Evolutionary conservation across 176 grass and related monocot genomes (phyloP).

Genomic region (Oryza brachyantha): DNA sequence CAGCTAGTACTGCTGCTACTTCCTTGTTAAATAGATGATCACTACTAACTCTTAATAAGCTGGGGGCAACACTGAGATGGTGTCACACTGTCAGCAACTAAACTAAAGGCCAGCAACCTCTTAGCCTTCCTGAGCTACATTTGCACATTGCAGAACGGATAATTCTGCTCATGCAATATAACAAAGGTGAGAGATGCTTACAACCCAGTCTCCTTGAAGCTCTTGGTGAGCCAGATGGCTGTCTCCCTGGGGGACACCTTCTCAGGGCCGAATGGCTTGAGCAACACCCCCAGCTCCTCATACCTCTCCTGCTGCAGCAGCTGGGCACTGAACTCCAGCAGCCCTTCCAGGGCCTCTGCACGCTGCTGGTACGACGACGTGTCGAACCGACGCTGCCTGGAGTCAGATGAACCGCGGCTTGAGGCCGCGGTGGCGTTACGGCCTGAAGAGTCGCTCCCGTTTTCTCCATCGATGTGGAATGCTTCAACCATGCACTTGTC

Average conservation of each 20-base stretch:
- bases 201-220: slow-evolving; percentile 71
- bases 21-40: slow-evolving; percentile 8
- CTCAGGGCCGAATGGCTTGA: slow-evolving; percentile 76
- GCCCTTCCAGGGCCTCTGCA: slow-evolving; percentile 78
- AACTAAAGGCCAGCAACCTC: not conserved
- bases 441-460: slow-evolving; percentile 30
- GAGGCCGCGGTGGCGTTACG: slow-evolving; percentile 28
- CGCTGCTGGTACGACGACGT: slow-evolving; percentile 75
- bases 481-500: slow-evolving; percentile 77
- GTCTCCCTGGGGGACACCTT: slow-evolving; percentile 84
- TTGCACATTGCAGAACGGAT: not conserved
- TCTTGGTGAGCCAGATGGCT: slow-evolving; percentile 87
- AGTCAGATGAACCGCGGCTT: slow-evolving; percentile 52
- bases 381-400: slow-evolving; percentile 60
- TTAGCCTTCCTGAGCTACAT: slow-evolving; percentile 5
- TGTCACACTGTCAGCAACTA: slow-evolving; percentile 20
- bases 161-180: not conserved
- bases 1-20: not conserved
- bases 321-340: slow-evolving; percentile 79
- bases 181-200: slow-evolving; percentile 24
- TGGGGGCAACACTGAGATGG: slow-evolving; percentile 31
- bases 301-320: slow-evolving; percentile 81
- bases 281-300: slow-evolving; percentile 59
- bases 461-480: slow-evolving; percentile 29
- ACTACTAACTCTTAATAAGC: not conserved